Evolutionary conservation across 345 rosid genomes (phyloP).

Genomic region (Mallotus nudiflorus): DNA sequence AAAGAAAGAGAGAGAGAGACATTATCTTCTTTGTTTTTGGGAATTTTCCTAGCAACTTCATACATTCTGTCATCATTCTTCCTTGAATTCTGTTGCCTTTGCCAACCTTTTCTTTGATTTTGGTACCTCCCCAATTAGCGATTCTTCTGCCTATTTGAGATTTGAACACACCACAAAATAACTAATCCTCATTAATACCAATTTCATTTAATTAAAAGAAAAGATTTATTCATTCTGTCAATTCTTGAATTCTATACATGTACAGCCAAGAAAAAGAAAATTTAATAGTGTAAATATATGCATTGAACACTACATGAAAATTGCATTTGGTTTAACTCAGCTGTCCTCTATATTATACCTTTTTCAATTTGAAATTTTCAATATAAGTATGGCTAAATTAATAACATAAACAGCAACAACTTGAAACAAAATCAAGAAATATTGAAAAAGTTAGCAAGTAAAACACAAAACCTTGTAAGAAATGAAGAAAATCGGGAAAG

Average conservation of each 20-base stretch:
- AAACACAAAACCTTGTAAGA: too few relatives aligned
- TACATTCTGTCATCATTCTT: not conserved
- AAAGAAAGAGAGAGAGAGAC: too few relatives aligned
- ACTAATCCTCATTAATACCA: not conserved
- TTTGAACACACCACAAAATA: not conserved
- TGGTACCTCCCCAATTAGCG: not conserved
- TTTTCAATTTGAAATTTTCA: too few relatives aligned
- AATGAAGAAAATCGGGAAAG: not conserved
- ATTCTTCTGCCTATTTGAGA: not conserved
- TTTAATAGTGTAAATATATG: not conserved
- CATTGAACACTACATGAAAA: not conserved
- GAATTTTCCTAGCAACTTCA: conserved; percentile 3
- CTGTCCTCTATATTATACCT: not conserved
- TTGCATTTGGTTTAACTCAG: not conserved
- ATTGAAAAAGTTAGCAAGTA: too few relatives aligned
- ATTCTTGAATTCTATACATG: not conserved
- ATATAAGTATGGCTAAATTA: too few relatives aligned
- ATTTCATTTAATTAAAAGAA: not conserved
- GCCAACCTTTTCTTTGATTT: not conserved
- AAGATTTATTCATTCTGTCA: not conserved
- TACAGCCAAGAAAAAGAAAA: not conserved
- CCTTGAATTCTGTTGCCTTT: not conserved
- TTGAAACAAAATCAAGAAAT: not conserved
- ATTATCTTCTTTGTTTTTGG: not conserved
- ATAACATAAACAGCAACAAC: not conserved